Percentiles rank a stretch among this genome's conserved stretches.
Conservation (phyloP, 768 basidiomycete species). For the Trametes punicea region DNA sequence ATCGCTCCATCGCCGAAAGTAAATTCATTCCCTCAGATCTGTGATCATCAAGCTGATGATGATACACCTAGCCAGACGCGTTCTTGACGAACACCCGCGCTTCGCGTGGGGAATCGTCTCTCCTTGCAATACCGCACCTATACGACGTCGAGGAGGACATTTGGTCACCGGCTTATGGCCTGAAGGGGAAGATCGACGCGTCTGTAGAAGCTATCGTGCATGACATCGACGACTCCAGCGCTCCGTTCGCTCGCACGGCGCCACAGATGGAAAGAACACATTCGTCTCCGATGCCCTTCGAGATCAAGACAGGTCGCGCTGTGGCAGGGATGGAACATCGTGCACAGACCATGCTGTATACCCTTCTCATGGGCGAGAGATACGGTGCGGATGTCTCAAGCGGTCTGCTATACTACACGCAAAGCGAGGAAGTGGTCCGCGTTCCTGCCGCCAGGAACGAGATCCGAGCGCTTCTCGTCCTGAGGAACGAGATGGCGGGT, state of each 20-base stretch:
- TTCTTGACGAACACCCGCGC: constrained; percentile 67
- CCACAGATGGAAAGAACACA: constrained; percentile 24
- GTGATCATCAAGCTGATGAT: neutral
- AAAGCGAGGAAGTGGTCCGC: constrained; percentile 80
- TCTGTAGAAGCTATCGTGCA: constrained; percentile 69
- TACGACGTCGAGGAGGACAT: constrained; percentile 96
- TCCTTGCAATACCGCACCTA: constrained; percentile 70
- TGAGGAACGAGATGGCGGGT: constrained; percentile 80
- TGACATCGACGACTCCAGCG: constrained; percentile 27
- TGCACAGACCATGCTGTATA: constrained; percentile 97
- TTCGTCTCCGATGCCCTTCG: constrained; percentile 66
- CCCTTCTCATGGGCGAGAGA: constrained; percentile 85
- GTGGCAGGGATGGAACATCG: constrained; percentile 85
- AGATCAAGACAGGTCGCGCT: constrained; percentile 92
- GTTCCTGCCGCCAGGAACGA: constrained; percentile 83
- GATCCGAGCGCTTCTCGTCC: constrained; percentile 74
- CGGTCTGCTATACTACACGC: constrained; percentile 92
- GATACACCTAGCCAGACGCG: constrained; percentile 49
- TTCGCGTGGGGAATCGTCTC: constrained; percentile 41
- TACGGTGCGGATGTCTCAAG: constrained; percentile 78
- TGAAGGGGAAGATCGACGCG: constrained; percentile 95
- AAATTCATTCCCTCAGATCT: constrained; percentile 14
- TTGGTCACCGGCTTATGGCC: constrained; percentile 91
- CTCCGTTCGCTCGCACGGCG: constrained; percentile 23
- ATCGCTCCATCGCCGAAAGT: constrained; percentile 66